A percentile compares a stretch with the other conserved stretches of the same genome.
Conservation (phyloP, 2,329 filamentous ascomycete genomes). For the Allantophomopsis cytisporea region DNA sequence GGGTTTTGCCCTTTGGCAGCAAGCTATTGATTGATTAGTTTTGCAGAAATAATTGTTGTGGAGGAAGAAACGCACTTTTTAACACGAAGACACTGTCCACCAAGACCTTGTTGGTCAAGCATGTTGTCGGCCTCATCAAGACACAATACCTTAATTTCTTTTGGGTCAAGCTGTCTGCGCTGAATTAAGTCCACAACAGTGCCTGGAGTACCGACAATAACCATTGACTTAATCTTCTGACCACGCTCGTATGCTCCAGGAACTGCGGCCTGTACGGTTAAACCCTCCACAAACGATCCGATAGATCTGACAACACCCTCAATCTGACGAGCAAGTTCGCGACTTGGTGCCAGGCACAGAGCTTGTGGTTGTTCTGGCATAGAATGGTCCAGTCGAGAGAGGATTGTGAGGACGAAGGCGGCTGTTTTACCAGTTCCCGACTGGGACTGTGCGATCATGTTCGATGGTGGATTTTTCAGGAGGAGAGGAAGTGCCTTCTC, state of each 20-base stretch:
- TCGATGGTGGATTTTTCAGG: slow-evolving; percentile 71
- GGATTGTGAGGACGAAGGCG: slow-evolving; percentile 84
- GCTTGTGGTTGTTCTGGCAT: slow-evolving; percentile 65
- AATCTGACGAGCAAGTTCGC: slow-evolving; percentile 91
- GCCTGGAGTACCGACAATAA: slow-evolving; percentile 88
- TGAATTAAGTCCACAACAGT: slow-evolving; percentile 83
- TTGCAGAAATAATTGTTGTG: not conserved
- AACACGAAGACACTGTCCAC: slow-evolving; percentile 86
- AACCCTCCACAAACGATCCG: slow-evolving; percentile 66
- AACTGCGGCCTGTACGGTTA: slow-evolving; percentile 71
- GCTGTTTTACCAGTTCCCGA: slow-evolving; percentile 97
- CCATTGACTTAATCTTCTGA: slow-evolving; percentile 55
- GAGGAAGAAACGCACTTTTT: slow-evolving; percentile 50
- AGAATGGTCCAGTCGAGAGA: slow-evolving; percentile 70
- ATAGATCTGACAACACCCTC: slow-evolving; percentile 72
- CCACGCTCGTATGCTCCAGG: slow-evolving; percentile 62
- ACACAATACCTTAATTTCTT: slow-evolving; percentile 67
- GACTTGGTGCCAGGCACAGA: slow-evolving; percentile 78
- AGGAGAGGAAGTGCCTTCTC: slow-evolving; percentile 87
- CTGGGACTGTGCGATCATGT: slow-evolving; percentile 98
- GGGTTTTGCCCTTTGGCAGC: slow-evolving; percentile 53
- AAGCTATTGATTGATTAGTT: slow-evolving; percentile 32
- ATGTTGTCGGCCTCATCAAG: slow-evolving; percentile 98
- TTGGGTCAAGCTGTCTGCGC: slow-evolving; percentile 58
- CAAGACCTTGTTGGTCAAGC: slow-evolving; percentile 89